Evolutionary conservation across 2,329 filamentous ascomycete species (phyloP).

Genomic region (Ophiocordyceps camponoti-rufipedis): DNA sequence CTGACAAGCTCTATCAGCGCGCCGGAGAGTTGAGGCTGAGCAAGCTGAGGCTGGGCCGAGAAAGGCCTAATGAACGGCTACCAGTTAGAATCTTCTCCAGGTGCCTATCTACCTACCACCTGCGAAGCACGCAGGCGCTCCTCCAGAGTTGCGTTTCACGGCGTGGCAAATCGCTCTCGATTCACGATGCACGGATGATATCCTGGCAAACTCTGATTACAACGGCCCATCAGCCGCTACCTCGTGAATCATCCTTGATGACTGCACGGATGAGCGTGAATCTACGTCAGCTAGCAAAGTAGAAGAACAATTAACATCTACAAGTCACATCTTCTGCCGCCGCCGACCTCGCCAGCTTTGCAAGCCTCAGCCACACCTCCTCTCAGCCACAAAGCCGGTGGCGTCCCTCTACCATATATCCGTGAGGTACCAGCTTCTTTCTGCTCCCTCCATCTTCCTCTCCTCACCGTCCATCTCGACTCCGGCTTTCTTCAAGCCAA

Average conservation of each 20-base stretch:
- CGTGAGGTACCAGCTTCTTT: neutral
- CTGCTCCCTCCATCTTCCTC: neutral
- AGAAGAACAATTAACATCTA: neutral
- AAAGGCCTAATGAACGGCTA: neutral
- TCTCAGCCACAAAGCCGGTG: neutral
- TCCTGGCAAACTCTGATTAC: no score
- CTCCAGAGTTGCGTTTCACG: no score
- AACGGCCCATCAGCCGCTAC: no score
- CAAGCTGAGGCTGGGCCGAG: no score
- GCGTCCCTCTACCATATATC: neutral
- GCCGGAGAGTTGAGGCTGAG: neutral
- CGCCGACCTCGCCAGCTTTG: neutral
- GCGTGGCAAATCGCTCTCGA: no score
- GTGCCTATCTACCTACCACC: no score
- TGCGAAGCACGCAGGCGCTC: no score
- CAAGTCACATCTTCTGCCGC: neutral
- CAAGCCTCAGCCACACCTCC: neutral
- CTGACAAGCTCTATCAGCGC: neutral
- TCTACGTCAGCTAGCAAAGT: no score
- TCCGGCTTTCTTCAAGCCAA: neutral
- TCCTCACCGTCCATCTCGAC: neutral
- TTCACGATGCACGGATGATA: no score
- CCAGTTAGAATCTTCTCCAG: no score
- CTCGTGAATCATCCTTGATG: no score
- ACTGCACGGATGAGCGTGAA: no score